These are phyloP conservation scores for Ophiosphaerella korrae DNA, from an alignment of 2,329 filamentous ascomycete species.

Conservation along the genomic window DNA sequence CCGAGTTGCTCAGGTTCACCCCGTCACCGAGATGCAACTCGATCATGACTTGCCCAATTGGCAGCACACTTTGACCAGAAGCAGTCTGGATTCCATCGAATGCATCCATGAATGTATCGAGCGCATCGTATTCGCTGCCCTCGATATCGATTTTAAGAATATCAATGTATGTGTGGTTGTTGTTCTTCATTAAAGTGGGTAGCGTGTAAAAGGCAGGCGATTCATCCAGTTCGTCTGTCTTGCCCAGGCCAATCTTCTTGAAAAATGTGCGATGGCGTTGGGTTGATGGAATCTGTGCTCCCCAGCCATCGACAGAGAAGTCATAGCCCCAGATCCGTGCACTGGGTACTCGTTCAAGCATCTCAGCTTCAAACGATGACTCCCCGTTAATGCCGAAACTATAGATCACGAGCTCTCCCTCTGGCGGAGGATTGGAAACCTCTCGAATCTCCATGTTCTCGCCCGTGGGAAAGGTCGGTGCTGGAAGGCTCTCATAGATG, in stretches of 20 bases:
- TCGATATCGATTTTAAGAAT: conserved; percentile 44
- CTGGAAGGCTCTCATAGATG: conserved; percentile 34
- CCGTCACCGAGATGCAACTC: conserved; percentile 38
- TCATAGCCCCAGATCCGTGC: conserved; percentile 42
- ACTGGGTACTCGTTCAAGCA: conserved; percentile 39
- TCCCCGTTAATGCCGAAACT: conserved; percentile 43
- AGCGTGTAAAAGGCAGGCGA: conserved; percentile 36
- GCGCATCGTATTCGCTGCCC: conserved; percentile 37
- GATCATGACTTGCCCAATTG: conserved; percentile 43
- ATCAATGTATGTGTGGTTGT: conserved; percentile 43
- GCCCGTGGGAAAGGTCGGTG: conserved; percentile 13
- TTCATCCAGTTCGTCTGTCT: conserved; percentile 26
- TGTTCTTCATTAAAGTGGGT: conserved; percentile 34
- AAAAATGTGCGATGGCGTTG: conserved; percentile 35
- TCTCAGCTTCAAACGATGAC: conserved; percentile 42
- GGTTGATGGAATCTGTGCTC: conserved; percentile 30
- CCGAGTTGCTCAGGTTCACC: conserved; percentile 5
- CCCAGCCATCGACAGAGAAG: conserved; percentile 39
- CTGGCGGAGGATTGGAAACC: conserved; percentile 8
- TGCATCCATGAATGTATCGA: conserved; percentile 39
- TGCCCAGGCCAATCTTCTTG: conserved; percentile 36
- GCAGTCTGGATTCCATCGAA: conserved; percentile 25
- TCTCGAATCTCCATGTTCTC: conserved; percentile 19
- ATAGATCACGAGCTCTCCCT: conserved; percentile 35
- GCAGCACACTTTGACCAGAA: conserved; percentile 27